phyloP scores from a whole-genome alignment of 2,329 filamentous ascomycete species.

The Camillea tinctor region DNA sequence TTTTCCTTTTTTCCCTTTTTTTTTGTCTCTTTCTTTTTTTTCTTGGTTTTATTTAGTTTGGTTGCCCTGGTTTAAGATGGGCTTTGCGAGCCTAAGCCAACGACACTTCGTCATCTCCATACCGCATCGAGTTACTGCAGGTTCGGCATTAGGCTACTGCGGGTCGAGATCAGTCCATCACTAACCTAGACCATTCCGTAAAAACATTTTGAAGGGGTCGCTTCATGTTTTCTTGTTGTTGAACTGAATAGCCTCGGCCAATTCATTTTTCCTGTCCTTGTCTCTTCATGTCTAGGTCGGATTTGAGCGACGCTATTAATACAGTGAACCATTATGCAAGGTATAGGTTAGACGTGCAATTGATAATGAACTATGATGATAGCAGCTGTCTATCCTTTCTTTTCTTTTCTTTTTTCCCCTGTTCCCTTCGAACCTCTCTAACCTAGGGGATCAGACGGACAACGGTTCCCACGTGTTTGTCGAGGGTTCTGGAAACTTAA shows the following conservation, averaged over 20 bases:
- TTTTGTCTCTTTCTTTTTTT: too few relatives aligned
- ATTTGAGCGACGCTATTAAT: background rate
- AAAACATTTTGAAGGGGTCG: too few relatives aligned
- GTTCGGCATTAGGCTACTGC: background rate
- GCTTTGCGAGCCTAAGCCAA: conserved; percentile 16
- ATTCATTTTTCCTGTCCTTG: too few relatives aligned
- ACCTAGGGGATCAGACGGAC: too few relatives aligned
- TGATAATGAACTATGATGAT: too few relatives aligned
- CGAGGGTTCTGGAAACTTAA: background rate
- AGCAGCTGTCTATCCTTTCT: too few relatives aligned
- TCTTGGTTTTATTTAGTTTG: conserved; percentile 5
- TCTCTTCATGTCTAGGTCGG: background rate
- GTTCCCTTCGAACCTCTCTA: too few relatives aligned
- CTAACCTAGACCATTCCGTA: too few relatives aligned
- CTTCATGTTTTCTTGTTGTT: too few relatives aligned
- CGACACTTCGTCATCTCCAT: conserved; percentile 24
- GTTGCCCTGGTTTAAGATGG: conserved; percentile 14
- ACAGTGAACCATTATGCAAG: background rate
- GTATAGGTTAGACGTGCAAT: background rate
- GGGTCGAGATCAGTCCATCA: background rate
- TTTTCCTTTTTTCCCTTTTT: too few relatives aligned
- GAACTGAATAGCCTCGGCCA: background rate
- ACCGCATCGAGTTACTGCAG: background rate
- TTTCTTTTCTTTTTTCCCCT: too few relatives aligned
- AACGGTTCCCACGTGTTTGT: too few relatives aligned